Conservation (phyloP, 2,329 filamentous ascomycete genomes). For the Aspergillus fumigatiaffinis region DNA sequence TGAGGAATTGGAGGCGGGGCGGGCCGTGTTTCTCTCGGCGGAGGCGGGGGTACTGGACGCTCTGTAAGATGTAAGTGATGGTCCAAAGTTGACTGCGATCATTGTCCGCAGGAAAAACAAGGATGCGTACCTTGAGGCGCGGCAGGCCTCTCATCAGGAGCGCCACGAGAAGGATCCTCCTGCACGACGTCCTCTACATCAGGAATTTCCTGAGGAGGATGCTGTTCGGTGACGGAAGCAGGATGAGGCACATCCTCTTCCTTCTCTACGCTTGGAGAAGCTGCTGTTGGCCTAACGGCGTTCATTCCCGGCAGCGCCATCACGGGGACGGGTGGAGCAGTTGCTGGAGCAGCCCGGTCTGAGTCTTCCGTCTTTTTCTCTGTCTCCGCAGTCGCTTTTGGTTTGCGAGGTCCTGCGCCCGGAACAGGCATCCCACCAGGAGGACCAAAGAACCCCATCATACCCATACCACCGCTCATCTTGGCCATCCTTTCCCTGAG, state of each 20-base stretch:
- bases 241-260: constrained; percentile 48
- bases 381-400: constrained; percentile 40
- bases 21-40: constrained; percentile 37
- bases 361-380: constrained; percentile 31
- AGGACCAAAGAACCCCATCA: constrained; percentile 87
- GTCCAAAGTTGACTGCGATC: not conserved
- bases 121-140: constrained; percentile 50
- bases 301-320: constrained; percentile 68
- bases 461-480: constrained; percentile 96
- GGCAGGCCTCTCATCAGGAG: constrained; percentile 42
- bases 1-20: constrained; percentile 35
- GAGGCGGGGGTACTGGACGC: constrained; percentile 43
- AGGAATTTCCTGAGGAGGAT: constrained; percentile 45
- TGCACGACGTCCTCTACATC: constrained; percentile 52
- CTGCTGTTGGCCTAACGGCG: constrained; percentile 43
- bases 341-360: constrained; percentile 26
- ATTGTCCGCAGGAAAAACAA: not conserved
- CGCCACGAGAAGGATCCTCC: constrained; percentile 29
- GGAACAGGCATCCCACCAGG: constrained; percentile 56
- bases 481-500: constrained; percentile 94
- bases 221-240: constrained; percentile 40
- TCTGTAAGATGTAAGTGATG: constrained; percentile 28
- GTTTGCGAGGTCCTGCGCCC: constrained; percentile 42
- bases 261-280: constrained; percentile 46
- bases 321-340: constrained; percentile 49